These are phyloP conservation scores for Ogataea methanolica DNA, from an alignment of 805 yeast species.

Conservation along the genomic window DNA sequence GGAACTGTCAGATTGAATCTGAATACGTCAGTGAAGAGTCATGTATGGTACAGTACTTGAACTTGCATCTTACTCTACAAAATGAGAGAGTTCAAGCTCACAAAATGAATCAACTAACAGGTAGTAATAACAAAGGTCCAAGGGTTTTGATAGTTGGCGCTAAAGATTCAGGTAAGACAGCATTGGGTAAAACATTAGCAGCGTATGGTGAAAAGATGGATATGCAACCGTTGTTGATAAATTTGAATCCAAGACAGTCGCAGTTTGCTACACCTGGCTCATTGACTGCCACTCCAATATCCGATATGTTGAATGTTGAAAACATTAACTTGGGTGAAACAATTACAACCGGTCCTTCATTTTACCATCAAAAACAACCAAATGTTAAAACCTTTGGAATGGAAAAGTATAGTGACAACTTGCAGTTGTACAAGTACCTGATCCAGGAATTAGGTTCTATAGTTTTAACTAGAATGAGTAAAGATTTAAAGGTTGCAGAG, in stretches of 20 bases:
- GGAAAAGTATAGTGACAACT: constrained; percentile 53
- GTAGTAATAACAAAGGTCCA: constrained; percentile 29
- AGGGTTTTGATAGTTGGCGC: constrained; percentile 73
- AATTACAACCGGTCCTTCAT: constrained; percentile 68
- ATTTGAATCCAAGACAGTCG: constrained; percentile 65
- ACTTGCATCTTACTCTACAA: constrained; percentile 74
- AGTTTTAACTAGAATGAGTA: constrained; percentile 41
- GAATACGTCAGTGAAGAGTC: constrained; percentile 73
- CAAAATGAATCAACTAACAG: constrained; percentile 15
- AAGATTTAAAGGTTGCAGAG: constrained; percentile 39
- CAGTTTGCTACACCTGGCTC: constrained; percentile 69
- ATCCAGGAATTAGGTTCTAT: constrained; percentile 37
- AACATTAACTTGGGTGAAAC: constrained; percentile 70
- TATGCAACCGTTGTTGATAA: constrained; percentile 64
- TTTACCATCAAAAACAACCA: constrained; percentile 85
- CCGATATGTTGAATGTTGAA: constrained; percentile 77
- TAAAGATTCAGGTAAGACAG: constrained; percentile 71
- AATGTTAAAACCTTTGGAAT: constrained; percentile 77
- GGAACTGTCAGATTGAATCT: constrained; percentile 36
- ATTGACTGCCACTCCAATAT: constrained; percentile 75
- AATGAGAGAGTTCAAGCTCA: constrained; percentile 34
- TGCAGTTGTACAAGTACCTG: constrained; percentile 47
- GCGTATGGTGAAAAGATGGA: constrained; percentile 76
- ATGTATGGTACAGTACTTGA: constrained; percentile 57
- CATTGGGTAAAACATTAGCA: constrained; percentile 61